Evolutionary conservation across 2,329 filamentous ascomycete genomes (phyloP).

Genomic region (Colletotrichum sp.): DNA sequence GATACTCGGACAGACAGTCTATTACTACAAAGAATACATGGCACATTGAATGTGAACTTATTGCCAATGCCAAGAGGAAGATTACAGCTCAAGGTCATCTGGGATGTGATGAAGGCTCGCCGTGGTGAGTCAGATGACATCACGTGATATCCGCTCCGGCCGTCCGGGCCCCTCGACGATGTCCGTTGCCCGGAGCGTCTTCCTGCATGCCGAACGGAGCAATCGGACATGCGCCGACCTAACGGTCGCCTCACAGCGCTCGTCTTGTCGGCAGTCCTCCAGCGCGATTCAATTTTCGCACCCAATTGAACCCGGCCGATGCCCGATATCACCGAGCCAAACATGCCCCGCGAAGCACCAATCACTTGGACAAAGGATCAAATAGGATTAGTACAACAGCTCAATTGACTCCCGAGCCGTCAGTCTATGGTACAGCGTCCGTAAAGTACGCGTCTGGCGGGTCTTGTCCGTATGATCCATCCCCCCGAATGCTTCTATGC

Average conservation of each 20-base stretch:
- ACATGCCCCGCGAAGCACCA: not conserved
- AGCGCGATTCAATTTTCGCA: not conserved
- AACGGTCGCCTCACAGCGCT: not conserved
- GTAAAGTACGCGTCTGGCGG: constrained; percentile 5
- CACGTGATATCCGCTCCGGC: not conserved
- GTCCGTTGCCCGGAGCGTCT: not conserved
- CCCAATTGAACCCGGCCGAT: not conserved
- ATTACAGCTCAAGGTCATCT: rapidly evolving
- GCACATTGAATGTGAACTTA: not conserved
- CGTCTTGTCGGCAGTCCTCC: not conserved
- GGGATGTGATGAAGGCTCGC: not conserved
- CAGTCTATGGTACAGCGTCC: constrained; percentile 25
- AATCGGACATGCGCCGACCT: not conserved
- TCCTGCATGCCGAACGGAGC: not conserved
- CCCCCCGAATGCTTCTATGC: constrained; percentile 1
- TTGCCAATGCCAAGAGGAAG: not conserved
- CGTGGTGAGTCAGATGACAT: not conserved
- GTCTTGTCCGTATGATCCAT: not conserved
- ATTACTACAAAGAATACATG: not conserved
- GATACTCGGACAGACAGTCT: not conserved
- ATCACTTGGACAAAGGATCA: not conserved
- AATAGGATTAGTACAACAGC: constrained; percentile 7
- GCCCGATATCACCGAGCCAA: not conserved
- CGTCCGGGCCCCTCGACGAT: not conserved
- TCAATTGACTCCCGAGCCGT: constrained; percentile 15